phyloP scores from a whole-genome alignment of 176 grass and related monocot species.

The Cymbopogon citratus region DNA sequence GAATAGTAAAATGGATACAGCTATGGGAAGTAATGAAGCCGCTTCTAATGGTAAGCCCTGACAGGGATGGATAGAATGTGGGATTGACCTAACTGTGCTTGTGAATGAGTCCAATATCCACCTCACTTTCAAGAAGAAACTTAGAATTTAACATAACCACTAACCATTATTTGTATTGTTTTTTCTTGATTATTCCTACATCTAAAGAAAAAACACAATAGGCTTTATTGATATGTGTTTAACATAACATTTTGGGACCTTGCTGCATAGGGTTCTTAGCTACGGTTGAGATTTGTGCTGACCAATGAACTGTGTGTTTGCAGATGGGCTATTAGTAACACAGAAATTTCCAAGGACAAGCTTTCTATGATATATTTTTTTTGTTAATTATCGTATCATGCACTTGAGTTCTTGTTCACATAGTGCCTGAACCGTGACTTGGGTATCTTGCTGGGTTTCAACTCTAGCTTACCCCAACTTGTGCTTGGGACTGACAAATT shows the following conservation, averaged over 20 bases:
- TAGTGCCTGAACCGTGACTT: background rate
- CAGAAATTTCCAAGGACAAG: background rate
- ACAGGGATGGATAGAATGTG: background rate
- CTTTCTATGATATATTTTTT: background rate
- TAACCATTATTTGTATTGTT: background rate
- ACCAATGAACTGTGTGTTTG: background rate
- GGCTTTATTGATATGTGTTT: background rate
- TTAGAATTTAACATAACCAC: background rate
- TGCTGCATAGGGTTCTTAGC: background rate
- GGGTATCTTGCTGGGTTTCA: too few relatives aligned
- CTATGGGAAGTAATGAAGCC: conserved; percentile 43
- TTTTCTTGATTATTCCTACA: conserved; percentile 6
- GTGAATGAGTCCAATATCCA: background rate
- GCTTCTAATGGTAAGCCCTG: conserved; percentile 34
- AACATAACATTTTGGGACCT: background rate
- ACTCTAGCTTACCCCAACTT: too few relatives aligned
- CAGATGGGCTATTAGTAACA: background rate
- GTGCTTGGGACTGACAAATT: too few relatives aligned
- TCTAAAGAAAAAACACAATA: background rate
- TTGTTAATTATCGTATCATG: background rate
- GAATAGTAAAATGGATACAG: conserved; percentile 30
- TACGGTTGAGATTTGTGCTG: background rate
- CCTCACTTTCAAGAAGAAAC: conserved; percentile 12
- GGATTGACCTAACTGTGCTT: background rate
- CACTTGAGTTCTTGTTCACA: conserved; percentile 4